Percentiles rank a stretch among this genome's conserved stretches.
Conservation (phyloP, 257 asterid species). For the Rhazya stricta region DNA sequence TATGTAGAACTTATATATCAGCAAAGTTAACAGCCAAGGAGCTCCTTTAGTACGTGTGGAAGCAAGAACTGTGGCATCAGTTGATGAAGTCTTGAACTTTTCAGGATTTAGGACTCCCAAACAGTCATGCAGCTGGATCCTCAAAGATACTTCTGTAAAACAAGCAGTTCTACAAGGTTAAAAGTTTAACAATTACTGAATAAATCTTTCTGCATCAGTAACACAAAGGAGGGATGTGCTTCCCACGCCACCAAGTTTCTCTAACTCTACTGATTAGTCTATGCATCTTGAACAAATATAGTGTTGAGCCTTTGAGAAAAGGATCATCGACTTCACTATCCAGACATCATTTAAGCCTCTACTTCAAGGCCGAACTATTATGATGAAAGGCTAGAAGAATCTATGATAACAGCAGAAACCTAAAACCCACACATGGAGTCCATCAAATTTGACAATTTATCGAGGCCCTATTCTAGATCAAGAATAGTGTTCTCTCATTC, state of each 20-base stretch:
- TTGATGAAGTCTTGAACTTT: not conserved
- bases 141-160: not conserved
- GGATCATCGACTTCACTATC: not conserved
- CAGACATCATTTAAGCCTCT: not conserved
- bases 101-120: slow-evolving; percentile 16
- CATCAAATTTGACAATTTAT: not conserved
- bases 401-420: not conserved
- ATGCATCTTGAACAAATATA: not conserved
- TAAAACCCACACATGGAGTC: not conserved
- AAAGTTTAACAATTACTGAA: not conserved
- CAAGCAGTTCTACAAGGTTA: not conserved
- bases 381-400: not conserved
- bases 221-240: not conserved
- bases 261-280: not conserved
- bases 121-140: not conserved
- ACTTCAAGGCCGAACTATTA: not conserved
- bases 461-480: not conserved
- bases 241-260: not conserved
- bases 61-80: slow-evolving; percentile 1
- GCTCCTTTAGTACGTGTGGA: not conserved
- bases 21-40: not conserved
- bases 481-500: not conserved
- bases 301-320: no score
- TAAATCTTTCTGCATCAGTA: not conserved
- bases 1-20: not conserved